Evolutionary conservation across 192 early-diverging fungal species (phyloP).

Genomic region (Geranomyces michiganensis): DNA sequence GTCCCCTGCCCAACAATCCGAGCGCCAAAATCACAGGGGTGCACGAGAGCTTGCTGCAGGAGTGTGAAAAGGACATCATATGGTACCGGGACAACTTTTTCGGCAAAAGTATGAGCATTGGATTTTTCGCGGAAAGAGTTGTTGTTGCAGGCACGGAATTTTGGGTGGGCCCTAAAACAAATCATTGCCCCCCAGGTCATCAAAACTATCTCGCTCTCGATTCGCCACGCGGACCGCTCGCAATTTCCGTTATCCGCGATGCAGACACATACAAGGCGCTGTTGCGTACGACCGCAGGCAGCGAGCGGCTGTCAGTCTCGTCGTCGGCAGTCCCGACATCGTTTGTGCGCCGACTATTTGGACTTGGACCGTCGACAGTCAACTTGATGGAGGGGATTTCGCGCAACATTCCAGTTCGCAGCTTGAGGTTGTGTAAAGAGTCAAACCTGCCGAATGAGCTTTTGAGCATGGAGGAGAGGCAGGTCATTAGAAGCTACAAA

Average conservation of each 20-base stretch:
- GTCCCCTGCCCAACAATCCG: conserved; percentile 43
- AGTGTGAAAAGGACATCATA: conserved; percentile 71
- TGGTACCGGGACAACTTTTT: conserved; percentile 69
- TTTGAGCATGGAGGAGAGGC: conserved; percentile 72
- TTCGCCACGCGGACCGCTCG: conserved; percentile 53
- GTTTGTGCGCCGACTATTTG: conserved; percentile 49
- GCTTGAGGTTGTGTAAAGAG: conserved; percentile 65
- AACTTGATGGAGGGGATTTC: conserved; percentile 58
- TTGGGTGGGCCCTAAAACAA: too few species aligned
- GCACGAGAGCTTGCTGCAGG: conserved; percentile 63
- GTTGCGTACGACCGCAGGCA: conserved; percentile 55
- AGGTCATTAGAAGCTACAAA: conserved; percentile 74
- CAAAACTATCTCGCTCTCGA: conserved; percentile 50
- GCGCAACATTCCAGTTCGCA: conserved; percentile 50
- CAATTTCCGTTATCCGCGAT: conserved; percentile 55
- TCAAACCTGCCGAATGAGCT: conserved; percentile 65
- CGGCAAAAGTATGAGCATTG: conserved; percentile 58
- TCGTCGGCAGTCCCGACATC: conserved; percentile 41
- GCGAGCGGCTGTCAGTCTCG: conserved; percentile 57
- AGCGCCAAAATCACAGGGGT: conserved; percentile 53
- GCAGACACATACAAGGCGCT: conserved; percentile 57
- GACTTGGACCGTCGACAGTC: conserved; percentile 51
- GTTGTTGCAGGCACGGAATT: too few species aligned
- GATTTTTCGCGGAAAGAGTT: too few species aligned
- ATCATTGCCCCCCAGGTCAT: conserved; percentile 52